A percentile compares a stretch with the other conserved stretches of the same genome.
Evolutionary conservation across 345 rosid species (phyloP).

Genomic region (Schrenkiella parvula): DNA sequence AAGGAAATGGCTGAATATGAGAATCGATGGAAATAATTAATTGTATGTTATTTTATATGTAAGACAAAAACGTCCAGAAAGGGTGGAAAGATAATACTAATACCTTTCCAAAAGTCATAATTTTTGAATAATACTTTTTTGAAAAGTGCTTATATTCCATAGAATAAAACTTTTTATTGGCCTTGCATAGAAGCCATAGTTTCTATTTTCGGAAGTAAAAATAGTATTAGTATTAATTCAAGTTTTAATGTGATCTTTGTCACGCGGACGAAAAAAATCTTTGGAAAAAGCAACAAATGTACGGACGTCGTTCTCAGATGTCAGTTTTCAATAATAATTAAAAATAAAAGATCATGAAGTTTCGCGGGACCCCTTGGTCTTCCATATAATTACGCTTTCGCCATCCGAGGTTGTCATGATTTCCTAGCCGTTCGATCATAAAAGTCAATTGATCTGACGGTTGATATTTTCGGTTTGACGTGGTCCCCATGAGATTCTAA

Average conservation of each 20-base stretch:
- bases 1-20: too few relatives aligned
- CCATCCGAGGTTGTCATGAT: background rate
- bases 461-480: background rate
- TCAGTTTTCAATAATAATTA: background rate
- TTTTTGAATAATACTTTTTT: background rate
- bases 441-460: slow-evolving; percentile 22
- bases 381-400: background rate
- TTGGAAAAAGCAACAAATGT: slow-evolving; percentile 17
- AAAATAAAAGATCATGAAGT: background rate
- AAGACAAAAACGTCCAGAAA: background rate
- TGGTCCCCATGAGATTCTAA: slow-evolving; percentile 6
- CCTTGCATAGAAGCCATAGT: background rate
- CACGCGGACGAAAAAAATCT: slow-evolving; percentile 12
- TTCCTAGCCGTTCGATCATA: slow-evolving; percentile 16
- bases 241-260: background rate
- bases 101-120: background rate
- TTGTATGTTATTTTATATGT: background rate
- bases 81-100: background rate
- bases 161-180: background rate
- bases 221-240: background rate
- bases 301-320: slow-evolving; percentile 26
- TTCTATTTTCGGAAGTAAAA: slow-evolving; percentile 1
- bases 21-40: too few relatives aligned
- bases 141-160: background rate
- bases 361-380: slow-evolving; percentile 7